phyloP scores from a whole-genome alignment of 2,329 filamentous ascomycete species.

The Exophiala dermatitidis region DNA sequence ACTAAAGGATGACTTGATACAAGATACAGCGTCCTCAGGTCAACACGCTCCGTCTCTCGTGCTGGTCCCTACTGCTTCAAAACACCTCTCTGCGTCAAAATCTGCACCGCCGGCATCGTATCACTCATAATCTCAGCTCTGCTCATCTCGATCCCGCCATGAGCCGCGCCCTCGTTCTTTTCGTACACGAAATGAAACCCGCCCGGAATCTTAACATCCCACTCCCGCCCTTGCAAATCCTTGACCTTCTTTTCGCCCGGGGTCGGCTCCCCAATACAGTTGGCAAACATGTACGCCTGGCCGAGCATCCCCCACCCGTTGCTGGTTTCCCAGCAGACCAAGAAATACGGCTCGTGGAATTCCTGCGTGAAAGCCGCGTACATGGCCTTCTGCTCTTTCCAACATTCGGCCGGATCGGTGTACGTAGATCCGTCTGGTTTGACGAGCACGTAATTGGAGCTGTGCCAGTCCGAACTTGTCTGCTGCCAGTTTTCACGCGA shows the following conservation, averaged over 20 bases:
- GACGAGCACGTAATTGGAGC: slow-evolving; percentile 14
- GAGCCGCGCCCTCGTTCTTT: slow-evolving; percentile 15
- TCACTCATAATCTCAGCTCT: slow-evolving; percentile 20
- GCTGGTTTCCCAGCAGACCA: slow-evolving; percentile 15
- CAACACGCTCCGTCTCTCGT: background rate
- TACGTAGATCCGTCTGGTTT: slow-evolving; percentile 16
- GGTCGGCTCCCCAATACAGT: slow-evolving; percentile 7
- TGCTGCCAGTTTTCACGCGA: slow-evolving; percentile 11
- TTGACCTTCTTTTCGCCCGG: slow-evolving; percentile 15
- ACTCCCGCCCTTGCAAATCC: slow-evolving; percentile 18
- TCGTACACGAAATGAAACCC: slow-evolving; percentile 18
- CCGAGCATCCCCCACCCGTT: slow-evolving; percentile 21
- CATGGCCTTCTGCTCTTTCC: slow-evolving; percentile 10
- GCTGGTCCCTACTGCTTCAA: slow-evolving; percentile 1
- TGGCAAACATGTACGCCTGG: slow-evolving; percentile 19
- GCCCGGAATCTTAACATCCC: slow-evolving; percentile 22
- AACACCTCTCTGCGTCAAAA: slow-evolving; percentile 21
- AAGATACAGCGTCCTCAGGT: background rate
- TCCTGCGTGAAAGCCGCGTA: slow-evolving; percentile 19
- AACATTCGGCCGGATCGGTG: slow-evolving; percentile 10
- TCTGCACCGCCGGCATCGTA: slow-evolving; percentile 17
- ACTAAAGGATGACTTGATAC: too few relatives aligned
- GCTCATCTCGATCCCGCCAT: slow-evolving; percentile 16
- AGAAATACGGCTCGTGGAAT: slow-evolving; percentile 21
- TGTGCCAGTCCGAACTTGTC: slow-evolving; percentile 13